Evolutionary conservation across 768 basidiomycete genomes (phyloP).

Genomic region (Termitomyces sp.): DNA sequence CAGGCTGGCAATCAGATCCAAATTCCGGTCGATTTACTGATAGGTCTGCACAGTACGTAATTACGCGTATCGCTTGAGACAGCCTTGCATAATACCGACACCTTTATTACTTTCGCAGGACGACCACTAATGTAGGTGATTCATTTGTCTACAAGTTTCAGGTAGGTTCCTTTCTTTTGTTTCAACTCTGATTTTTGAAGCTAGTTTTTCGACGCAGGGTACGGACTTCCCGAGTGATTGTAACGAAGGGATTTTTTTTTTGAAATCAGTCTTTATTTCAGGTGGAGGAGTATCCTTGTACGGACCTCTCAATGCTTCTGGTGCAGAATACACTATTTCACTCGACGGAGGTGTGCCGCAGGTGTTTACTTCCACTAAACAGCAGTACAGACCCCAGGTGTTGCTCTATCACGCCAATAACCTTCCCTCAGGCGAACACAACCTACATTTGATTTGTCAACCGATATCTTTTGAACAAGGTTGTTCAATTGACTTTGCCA

Average conservation of each 20-base stretch:
- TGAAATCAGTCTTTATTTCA: conserved; percentile 1
- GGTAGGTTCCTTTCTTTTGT: conserved; percentile 16
- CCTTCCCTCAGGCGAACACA: conserved; percentile 4
- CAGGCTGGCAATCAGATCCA: conserved; percentile 28
- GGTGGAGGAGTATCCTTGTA: conserved; percentile 42
- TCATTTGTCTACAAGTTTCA: conserved; percentile 30
- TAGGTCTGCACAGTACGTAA: conserved; percentile 33
- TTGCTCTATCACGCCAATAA: conserved; percentile 17
- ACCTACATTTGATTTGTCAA: conserved; percentile 2
- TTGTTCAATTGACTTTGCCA: conserved; percentile 10
- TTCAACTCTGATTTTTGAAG: neutral
- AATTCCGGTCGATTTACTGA: conserved; percentile 31
- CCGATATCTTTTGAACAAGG: conserved; percentile 4
- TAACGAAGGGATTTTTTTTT: neutral
- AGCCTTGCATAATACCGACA: neutral
- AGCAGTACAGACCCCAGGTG: conserved; percentile 19
- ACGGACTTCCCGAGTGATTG: neutral
- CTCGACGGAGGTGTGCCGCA: conserved; percentile 23
- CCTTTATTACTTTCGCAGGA: conserved; percentile 14
- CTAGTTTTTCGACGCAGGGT: neutral
- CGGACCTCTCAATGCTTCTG: conserved; percentile 31
- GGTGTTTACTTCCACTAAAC: conserved; percentile 16
- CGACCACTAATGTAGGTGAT: conserved; percentile 26
- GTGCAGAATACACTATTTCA: conserved; percentile 27
- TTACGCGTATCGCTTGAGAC: neutral